phyloP scores from a whole-genome alignment of 192 early-diverging fungal species.

The Coemansia erecta region DNA sequence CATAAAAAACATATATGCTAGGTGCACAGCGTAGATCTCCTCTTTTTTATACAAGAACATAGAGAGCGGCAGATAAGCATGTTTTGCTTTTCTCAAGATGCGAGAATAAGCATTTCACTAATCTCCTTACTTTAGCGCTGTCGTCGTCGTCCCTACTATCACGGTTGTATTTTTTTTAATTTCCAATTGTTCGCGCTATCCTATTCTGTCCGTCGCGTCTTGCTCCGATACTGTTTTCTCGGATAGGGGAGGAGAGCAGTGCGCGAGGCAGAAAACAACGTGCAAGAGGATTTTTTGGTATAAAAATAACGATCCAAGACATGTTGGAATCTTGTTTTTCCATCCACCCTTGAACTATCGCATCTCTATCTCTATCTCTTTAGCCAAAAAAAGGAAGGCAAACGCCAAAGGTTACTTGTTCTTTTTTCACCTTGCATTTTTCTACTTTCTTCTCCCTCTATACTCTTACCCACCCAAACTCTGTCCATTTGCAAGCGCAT shows the following conservation, averaged over 20 bases:
- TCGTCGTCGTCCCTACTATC: too few species aligned
- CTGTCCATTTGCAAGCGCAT: too few species aligned
- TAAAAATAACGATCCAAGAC: not conserved
- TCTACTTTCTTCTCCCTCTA: not conserved
- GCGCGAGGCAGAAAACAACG: not conserved
- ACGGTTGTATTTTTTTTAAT: too few species aligned
- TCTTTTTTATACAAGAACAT: not conserved
- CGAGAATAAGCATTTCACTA: too few species aligned
- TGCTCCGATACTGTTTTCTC: not conserved
- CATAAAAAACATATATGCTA: constrained; percentile 1
- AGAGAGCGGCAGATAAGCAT: not conserved
- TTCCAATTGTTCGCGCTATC: too few species aligned
- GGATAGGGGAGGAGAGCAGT: not conserved
- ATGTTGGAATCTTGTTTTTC: not conserved
- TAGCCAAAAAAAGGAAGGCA: not conserved
- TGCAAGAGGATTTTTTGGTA: constrained; percentile 3
- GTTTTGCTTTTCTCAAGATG: not conserved
- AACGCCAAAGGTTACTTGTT: not conserved
- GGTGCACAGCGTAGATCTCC: constrained; percentile 2
- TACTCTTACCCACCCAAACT: not conserved
- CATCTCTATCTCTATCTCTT: not conserved
- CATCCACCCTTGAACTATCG: not conserved
- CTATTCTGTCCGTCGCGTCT: not conserved
- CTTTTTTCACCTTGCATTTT: not conserved
- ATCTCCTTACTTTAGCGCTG: too few species aligned